These are phyloP conservation scores for Puya raimondii DNA, from an alignment of 176 grass and related monocot genomes.

Conservation along the genomic window DNA sequence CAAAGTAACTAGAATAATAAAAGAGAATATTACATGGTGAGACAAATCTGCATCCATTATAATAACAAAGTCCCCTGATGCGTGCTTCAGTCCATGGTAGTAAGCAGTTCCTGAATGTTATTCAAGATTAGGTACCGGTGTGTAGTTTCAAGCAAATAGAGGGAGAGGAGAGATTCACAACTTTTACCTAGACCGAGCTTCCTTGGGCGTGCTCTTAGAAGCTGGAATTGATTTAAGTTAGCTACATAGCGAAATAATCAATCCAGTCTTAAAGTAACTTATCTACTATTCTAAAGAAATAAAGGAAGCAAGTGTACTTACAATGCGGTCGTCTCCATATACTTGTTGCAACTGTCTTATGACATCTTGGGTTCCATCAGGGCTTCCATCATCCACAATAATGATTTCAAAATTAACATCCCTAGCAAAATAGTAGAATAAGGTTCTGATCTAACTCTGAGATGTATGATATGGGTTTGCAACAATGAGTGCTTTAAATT, in stretches of 20 bases:
- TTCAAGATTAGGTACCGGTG: neutral
- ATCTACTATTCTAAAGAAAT: neutral
- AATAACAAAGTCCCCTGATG: slow-evolving; percentile 75
- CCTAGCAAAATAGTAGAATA: slow-evolving; percentile 10
- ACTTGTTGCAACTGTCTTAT: slow-evolving; percentile 84
- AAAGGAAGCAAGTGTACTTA: slow-evolving; percentile 30
- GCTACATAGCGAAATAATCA: slow-evolving; percentile 9
- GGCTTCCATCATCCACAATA: slow-evolving; percentile 96
- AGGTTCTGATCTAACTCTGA: neutral
- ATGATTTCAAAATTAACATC: slow-evolving; percentile 86
- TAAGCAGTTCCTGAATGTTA: slow-evolving; percentile 76
- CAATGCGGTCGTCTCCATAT: slow-evolving; percentile 88
- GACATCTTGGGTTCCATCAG: slow-evolving; percentile 94
- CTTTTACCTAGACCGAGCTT: slow-evolving; percentile 89
- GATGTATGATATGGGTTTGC: slow-evolving; percentile 1
- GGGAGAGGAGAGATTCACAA: neutral
- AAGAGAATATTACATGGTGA: slow-evolving; percentile 58
- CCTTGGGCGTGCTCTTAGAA: slow-evolving; percentile 78
- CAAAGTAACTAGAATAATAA: slow-evolving; percentile 24
- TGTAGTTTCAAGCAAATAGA: neutral
- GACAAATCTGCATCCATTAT: slow-evolving; percentile 97
- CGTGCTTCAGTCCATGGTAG: slow-evolving; percentile 83
- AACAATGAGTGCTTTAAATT: neutral
- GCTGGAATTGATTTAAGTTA: slow-evolving; percentile 31
- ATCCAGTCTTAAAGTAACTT: neutral